A percentile compares a stretch with the other conserved stretches of the same genome.
Evolutionary conservation across 768 basidiomycete species (phyloP).

Genomic region (Austroboletus eburneus): DNA sequence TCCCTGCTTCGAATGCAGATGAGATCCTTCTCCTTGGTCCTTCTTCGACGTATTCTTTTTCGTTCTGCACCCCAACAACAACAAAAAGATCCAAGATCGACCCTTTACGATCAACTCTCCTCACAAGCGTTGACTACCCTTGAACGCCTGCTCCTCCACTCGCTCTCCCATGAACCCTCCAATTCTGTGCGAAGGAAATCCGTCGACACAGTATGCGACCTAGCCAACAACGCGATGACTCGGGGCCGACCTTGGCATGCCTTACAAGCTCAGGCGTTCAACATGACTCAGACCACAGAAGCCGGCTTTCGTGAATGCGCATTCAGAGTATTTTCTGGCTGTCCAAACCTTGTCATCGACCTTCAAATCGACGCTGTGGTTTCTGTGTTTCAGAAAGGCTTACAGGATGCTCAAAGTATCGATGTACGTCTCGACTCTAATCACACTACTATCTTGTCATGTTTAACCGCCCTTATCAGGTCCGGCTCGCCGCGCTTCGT

Average conservation of each 20-base stretch:
- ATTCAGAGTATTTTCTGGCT: constrained; percentile 67
- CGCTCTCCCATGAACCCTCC: constrained; percentile 58
- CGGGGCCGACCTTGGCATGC: constrained; percentile 80
- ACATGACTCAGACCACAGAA: constrained; percentile 44
- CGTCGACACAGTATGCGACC: constrained; percentile 72
- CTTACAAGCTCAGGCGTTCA: constrained; percentile 66
- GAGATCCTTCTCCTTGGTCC: constrained; percentile 80
- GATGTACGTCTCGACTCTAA: constrained; percentile 60
- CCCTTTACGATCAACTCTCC: constrained; percentile 76
- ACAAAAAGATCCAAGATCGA: constrained; percentile 39
- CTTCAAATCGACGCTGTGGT: constrained; percentile 68
- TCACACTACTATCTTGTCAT: neutral
- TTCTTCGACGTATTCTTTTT: constrained; percentile 75
- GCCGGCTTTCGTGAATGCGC: constrained; percentile 53
- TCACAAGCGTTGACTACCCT: constrained; percentile 60
- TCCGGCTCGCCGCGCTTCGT: constrained; percentile 51
- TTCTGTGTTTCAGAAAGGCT: constrained; percentile 59
- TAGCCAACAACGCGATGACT: constrained; percentile 74
- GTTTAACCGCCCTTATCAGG: neutral
- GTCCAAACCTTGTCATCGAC: constrained; percentile 74
- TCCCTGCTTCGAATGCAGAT: constrained; percentile 45
- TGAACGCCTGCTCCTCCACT: constrained; percentile 68
- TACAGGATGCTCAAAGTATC: constrained; percentile 62
- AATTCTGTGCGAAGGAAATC: constrained; percentile 61
- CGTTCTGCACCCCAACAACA: constrained; percentile 43